These are phyloP conservation scores for Didymella glomerata DNA, from an alignment of 2,329 filamentous ascomycete genomes.

Conservation along the genomic window DNA sequence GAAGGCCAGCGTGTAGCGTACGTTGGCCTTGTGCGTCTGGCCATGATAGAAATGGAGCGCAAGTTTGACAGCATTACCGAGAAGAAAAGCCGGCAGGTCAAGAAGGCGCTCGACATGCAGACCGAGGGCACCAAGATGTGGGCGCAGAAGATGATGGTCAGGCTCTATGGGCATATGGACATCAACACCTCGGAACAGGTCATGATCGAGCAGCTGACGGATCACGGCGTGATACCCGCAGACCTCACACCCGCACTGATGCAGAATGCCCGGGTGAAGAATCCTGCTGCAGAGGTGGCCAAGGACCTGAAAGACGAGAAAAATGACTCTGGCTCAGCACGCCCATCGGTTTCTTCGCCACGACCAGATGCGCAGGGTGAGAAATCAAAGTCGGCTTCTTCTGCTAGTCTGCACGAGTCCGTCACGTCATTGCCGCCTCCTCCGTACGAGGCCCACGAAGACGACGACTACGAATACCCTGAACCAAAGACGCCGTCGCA, in stretches of 20 bases:
- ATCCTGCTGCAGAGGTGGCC: conserved; percentile 75
- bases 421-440: conserved; percentile 61
- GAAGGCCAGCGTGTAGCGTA: conserved; percentile 97
- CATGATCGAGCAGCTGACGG: conserved; percentile 97
- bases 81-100: conserved; percentile 69
- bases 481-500: conserved; percentile 85
- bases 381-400: conserved; percentile 46
- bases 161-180: conserved; percentile 95
- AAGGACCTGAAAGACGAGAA: conserved; percentile 13
- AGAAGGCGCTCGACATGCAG: conserved; percentile 74
- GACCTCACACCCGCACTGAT: conserved; percentile 88
- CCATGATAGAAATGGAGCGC: conserved; percentile 79
- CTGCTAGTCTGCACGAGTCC: conserved; percentile 41
- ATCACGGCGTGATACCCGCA: conserved; percentile 85
- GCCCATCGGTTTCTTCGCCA: conserved; percentile 46
- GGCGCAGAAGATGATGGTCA: conserved; percentile 98
- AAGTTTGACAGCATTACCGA: conserved; percentile 67
- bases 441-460: conserved; percentile 68
- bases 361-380: conserved; percentile 32
- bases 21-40: conserved; percentile 85
- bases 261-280: conserved; percentile 91
- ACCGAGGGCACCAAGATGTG: conserved; percentile 90
- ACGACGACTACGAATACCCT: conserved; percentile 74
- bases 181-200: conserved; percentile 90
- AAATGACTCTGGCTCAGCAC: conserved; percentile 38